Conservation (phyloP, 176 grass and related monocot species). For the Lolium rigidum region DNA sequence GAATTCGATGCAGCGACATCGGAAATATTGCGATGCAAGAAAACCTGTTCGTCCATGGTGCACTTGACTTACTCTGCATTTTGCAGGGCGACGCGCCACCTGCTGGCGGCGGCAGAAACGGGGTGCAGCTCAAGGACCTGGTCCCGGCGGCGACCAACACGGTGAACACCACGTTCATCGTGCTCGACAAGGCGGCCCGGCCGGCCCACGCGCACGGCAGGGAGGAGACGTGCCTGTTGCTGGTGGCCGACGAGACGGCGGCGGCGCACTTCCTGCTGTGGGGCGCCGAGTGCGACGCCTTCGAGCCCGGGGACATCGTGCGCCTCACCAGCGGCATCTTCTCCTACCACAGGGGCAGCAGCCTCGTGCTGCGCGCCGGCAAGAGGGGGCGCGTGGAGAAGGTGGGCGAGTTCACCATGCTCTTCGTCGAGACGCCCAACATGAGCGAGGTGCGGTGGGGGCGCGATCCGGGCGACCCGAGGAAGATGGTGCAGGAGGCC, state of each 20-base stretch:
- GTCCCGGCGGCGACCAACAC: conserved; percentile 18
- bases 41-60: no score
- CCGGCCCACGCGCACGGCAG: not conserved
- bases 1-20: not conserved
- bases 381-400: conserved; percentile 61
- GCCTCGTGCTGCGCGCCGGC: conserved; percentile 65
- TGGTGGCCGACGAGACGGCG: conserved; percentile 15
- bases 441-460: conserved; percentile 77
- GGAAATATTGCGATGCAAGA: not conserved
- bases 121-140: not conserved
- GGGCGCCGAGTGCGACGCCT: conserved; percentile 35
- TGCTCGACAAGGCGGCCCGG: conserved; percentile 15
- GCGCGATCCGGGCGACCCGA: conserved; percentile 41
- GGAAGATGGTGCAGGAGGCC: conserved; percentile 65
- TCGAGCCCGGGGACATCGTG: conserved; percentile 80
- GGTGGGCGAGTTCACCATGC: conserved; percentile 80
- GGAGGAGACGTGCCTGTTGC: conserved; percentile 4
- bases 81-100: not conserved
- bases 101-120: not conserved
- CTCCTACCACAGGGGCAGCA: conserved; percentile 68
- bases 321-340: conserved; percentile 72
- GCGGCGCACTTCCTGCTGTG: conserved; percentile 24
- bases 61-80: not conserved
- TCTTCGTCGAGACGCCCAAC: conserved; percentile 89
- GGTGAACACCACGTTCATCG: conserved; percentile 21